Conservation (phyloP, 2,329 filamentous ascomycete species). For the Parascedosporium putredinis region DNA sequence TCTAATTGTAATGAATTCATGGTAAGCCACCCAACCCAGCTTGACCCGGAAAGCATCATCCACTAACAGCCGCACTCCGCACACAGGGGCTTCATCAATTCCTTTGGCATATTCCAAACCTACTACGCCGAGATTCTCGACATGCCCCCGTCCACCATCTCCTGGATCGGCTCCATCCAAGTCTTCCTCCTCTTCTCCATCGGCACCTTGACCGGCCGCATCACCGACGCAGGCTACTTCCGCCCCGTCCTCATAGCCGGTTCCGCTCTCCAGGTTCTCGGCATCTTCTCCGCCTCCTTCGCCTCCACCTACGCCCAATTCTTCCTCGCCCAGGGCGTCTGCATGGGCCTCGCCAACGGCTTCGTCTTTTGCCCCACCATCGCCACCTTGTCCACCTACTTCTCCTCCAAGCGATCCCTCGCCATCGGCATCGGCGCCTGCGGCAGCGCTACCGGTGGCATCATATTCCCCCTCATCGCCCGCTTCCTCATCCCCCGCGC, state of each 20-base stretch:
- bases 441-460: slow-evolving; percentile 48
- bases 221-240: slow-evolving; percentile 45
- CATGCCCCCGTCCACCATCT: slow-evolving; percentile 32
- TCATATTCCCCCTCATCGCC: slow-evolving; percentile 38
- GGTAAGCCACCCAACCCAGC: slow-evolving; percentile 19
- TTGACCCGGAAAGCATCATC: neutral
- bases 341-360: slow-evolving; percentile 47
- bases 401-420: slow-evolving; percentile 42
- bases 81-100: slow-evolving; percentile 39
- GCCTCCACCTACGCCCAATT: slow-evolving; percentile 43
- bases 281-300: slow-evolving; percentile 35
- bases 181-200: slow-evolving; percentile 46
- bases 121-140: slow-evolving; percentile 35
- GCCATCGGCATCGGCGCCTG: slow-evolving; percentile 52
- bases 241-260: slow-evolving; percentile 30
- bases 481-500: slow-evolving; percentile 14
- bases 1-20: slow-evolving; percentile 39
- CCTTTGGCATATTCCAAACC: slow-evolving; percentile 44
- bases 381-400: slow-evolving; percentile 58
- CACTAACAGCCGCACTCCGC: neutral
- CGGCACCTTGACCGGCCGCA: slow-evolving; percentile 40
- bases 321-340: slow-evolving; percentile 43
- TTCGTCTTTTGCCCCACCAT: slow-evolving; percentile 55
- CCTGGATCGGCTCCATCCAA: slow-evolving; percentile 45
- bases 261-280: slow-evolving; percentile 29